Conservation (phyloP, 2,329 filamentous ascomycete species). For the Ustulina deusta region DNA sequence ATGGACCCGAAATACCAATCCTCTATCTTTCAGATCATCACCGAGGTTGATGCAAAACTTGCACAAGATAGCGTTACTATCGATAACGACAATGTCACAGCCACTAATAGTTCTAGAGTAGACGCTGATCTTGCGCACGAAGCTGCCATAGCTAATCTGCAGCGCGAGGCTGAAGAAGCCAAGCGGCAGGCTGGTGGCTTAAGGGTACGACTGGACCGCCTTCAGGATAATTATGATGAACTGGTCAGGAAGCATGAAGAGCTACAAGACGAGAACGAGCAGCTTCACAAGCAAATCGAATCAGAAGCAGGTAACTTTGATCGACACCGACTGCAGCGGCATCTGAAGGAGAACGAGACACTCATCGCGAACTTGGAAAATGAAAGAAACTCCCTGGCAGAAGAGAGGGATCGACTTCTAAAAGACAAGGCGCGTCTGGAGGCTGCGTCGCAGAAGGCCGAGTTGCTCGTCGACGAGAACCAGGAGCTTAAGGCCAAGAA, state of each 20-base stretch:
- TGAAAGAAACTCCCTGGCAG: conserved; percentile 67
- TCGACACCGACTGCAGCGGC: conserved; percentile 66
- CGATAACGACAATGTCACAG: conserved; percentile 42
- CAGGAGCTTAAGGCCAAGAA: conserved; percentile 70
- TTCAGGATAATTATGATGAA: conserved; percentile 72
- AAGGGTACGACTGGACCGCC: conserved; percentile 68
- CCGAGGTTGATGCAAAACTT: conserved; percentile 46
- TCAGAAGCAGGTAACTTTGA: conserved; percentile 63
- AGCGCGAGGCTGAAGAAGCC: conserved; percentile 64
- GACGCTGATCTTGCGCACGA: conserved; percentile 69
- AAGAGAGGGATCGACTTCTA: conserved; percentile 57
- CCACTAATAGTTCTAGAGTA: conserved; percentile 49
- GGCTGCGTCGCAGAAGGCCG: conserved; percentile 63
- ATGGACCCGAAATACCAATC: conserved; percentile 43
- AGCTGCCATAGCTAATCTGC: conserved; percentile 64
- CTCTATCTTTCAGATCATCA: conserved; percentile 55
- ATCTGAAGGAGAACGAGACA: conserved; percentile 75
- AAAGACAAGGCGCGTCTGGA: conserved; percentile 53
- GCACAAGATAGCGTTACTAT: conserved; percentile 54
- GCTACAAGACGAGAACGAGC: conserved; percentile 71
- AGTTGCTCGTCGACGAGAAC: conserved; percentile 69
- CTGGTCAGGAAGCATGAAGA: conserved; percentile 65
- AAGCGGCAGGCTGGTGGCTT: conserved; percentile 70
- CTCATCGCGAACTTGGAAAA: conserved; percentile 78
- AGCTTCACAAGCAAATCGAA: conserved; percentile 66